Evolutionary conservation across 2,329 filamentous ascomycete species (phyloP).

Genomic region (Allantophomopsis lycopodina): DNA sequence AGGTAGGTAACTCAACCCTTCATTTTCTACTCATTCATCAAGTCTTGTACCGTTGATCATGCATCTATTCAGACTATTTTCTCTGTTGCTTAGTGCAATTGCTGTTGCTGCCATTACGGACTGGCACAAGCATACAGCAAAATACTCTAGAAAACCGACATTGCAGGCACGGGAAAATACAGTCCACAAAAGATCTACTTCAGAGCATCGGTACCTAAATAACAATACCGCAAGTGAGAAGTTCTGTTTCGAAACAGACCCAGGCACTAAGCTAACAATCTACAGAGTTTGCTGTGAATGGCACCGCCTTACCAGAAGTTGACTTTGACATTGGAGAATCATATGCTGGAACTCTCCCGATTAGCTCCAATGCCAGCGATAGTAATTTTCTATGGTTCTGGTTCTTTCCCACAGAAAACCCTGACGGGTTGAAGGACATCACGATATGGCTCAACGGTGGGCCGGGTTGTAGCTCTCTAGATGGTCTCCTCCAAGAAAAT

Average conservation of each 20-base stretch:
- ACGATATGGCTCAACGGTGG: slow-evolving; percentile 34
- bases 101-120: too few relatives aligned
- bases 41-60: too few relatives aligned
- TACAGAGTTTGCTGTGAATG: slow-evolving; percentile 15
- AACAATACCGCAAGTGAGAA: not conserved
- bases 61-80: too few relatives aligned
- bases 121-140: too few relatives aligned
- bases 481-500: slow-evolving; percentile 21
- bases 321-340: slow-evolving; percentile 17
- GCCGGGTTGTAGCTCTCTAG: slow-evolving; percentile 27
- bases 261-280: not conserved
- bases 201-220: not conserved
- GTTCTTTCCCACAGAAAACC: slow-evolving; percentile 3
- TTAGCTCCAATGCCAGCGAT: slow-evolving; percentile 29
- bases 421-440: slow-evolving; percentile 20
- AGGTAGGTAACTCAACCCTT: too few relatives aligned
- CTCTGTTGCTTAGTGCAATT: too few relatives aligned
- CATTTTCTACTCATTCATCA: too few relatives aligned
- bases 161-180: too few relatives aligned
- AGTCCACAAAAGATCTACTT: not conserved
- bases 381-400: slow-evolving; percentile 33
- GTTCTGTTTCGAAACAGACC: too few relatives aligned
- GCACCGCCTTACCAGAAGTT: slow-evolving; percentile 13
- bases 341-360: slow-evolving; percentile 30
- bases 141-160: too few relatives aligned